Conservation (phyloP, 108 stramenopile species). For the Skeletonema tropicum region DNA sequence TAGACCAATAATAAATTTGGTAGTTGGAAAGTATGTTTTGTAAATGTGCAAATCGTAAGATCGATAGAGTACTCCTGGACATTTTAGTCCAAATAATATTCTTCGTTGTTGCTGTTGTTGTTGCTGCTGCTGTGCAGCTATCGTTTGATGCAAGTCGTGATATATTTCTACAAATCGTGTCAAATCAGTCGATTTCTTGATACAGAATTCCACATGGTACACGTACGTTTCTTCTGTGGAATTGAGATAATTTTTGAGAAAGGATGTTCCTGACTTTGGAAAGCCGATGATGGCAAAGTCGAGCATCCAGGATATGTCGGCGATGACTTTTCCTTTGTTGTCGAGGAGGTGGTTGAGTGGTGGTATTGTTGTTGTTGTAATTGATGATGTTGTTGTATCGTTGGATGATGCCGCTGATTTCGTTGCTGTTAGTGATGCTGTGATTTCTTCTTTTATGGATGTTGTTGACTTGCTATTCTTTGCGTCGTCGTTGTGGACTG, state of each 20-base stretch:
- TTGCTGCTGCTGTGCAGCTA: background rate
- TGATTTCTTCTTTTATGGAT: background rate
- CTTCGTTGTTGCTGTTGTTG: background rate
- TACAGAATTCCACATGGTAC: conserved; percentile 44
- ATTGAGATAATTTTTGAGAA: conserved; percentile 57
- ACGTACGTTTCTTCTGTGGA: conserved; percentile 24
- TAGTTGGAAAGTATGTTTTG: conserved; percentile 45
- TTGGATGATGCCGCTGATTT: too few relatives aligned
- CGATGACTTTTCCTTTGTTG: conserved; percentile 37
- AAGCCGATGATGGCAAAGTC: conserved; percentile 84
- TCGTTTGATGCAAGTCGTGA: conserved; percentile 14
- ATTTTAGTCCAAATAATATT: conserved; percentile 46
- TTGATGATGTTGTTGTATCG: too few relatives aligned
- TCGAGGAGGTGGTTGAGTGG: conserved; percentile 21
- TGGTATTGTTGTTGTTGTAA: conserved; percentile 5
- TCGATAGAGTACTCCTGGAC: conserved; percentile 46
- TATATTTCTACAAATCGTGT: conserved; percentile 19
- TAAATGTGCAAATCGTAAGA: conserved; percentile 30
- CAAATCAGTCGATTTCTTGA: conserved; percentile 21
- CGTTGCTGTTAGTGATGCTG: too few relatives aligned
- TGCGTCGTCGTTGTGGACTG: too few relatives aligned
- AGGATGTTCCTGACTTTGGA: conserved; percentile 81
- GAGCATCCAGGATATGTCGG: conserved; percentile 50
- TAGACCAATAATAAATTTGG: conserved; percentile 72
- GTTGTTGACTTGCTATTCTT: background rate